Conservation (phyloP, 2,329 filamentous ascomycete species). For the Pseudogymnoascus sp. region DNA sequence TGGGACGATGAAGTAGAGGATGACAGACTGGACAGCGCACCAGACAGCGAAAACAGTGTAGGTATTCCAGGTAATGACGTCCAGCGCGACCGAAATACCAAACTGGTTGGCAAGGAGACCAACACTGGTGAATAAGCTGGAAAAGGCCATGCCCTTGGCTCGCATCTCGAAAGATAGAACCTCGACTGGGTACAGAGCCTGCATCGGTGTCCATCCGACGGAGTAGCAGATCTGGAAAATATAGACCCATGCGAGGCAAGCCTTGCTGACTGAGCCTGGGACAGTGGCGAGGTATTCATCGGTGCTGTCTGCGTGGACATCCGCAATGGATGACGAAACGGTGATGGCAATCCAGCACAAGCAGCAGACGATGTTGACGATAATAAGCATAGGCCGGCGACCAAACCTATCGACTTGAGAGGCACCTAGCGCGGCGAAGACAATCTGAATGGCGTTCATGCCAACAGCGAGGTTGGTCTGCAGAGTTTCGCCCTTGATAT, state of each 20-base stretch:
- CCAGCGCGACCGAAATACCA: constrained; percentile 38
- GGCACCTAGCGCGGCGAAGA: constrained; percentile 48
- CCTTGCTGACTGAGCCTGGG: constrained; percentile 30
- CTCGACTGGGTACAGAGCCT: constrained; percentile 45
- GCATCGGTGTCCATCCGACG: constrained; percentile 37
- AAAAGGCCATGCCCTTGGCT: constrained; percentile 48
- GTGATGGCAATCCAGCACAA: constrained; percentile 45
- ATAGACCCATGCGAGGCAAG: constrained; percentile 45
- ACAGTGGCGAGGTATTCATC: neutral
- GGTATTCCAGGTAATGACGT: constrained; percentile 44
- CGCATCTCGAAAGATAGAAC: constrained; percentile 46
- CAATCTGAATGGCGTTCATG: constrained; percentile 46
- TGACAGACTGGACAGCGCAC: constrained; percentile 33
- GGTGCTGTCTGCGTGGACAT: neutral
- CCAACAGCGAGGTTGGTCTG: constrained; percentile 44
- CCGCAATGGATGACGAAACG: constrained; percentile 30
- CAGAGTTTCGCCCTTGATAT: constrained; percentile 34
- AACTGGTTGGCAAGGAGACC: constrained; percentile 40
- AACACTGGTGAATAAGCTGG: constrained; percentile 35
- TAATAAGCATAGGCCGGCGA: constrained; percentile 47
- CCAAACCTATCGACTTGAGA: constrained; percentile 48
- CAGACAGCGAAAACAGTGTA: constrained; percentile 45
- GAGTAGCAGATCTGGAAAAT: constrained; percentile 46
- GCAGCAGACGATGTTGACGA: constrained; percentile 40
- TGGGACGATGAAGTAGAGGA: constrained; percentile 42